Percentiles rank a stretch among this genome's conserved stretches.
Conservation (phyloP, 331 rosid species). For the Quercus lobata region DNA sequence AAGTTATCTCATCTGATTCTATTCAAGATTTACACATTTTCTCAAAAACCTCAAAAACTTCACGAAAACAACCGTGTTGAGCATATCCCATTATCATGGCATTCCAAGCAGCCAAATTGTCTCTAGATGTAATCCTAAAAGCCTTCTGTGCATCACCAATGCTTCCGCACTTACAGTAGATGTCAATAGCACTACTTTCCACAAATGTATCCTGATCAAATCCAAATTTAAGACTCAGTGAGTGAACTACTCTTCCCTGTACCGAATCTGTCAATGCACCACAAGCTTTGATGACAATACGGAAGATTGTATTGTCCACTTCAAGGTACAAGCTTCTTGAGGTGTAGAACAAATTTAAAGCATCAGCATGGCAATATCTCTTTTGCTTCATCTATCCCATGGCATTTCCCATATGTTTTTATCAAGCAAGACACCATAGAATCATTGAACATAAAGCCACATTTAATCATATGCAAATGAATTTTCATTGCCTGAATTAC, state of each 20-base stretch:
- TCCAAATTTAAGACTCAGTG: neutral
- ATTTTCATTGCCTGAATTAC: neutral
- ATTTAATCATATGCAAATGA: neutral
- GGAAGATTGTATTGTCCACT: neutral
- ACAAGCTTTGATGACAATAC: constrained; percentile 10
- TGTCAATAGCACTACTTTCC: constrained; percentile 9
- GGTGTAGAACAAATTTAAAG: constrained; percentile 5
- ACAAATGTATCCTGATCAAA: constrained; percentile 4
- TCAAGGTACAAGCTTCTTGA: neutral
- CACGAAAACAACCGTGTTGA: constrained; percentile 3
- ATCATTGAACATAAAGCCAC: neutral
- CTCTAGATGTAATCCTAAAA: neutral
- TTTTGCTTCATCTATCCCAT: constrained; percentile 4
- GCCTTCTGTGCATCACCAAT: constrained; percentile 8
- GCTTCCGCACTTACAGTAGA: constrained; percentile 14
- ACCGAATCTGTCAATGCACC: neutral
- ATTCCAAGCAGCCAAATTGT: constrained; percentile 17
- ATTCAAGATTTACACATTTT: neutral
- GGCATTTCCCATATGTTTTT: neutral
- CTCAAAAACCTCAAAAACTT: neutral
- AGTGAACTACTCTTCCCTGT: neutral
- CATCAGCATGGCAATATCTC: constrained; percentile 6
- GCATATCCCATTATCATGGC: constrained; percentile 10
- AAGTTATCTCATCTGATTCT: constrained; percentile 2
- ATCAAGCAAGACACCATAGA: constrained; percentile 6